phyloP scores from a whole-genome alignment of 352 stramenopile genomes.

The Pythium grandisporangium region DNA sequence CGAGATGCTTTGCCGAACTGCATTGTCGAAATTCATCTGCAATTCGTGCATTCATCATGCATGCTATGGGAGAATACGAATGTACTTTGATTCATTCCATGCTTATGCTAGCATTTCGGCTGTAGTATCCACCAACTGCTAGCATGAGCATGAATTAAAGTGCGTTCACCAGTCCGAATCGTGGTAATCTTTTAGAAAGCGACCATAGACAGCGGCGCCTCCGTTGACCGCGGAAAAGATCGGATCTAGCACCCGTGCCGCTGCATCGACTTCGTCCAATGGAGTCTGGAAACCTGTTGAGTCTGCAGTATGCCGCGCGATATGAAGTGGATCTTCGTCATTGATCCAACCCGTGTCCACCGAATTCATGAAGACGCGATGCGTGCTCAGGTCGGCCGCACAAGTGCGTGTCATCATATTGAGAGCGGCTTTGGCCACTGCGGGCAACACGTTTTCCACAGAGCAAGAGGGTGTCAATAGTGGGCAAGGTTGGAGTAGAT shows the following conservation, averaged over 20 bases:
- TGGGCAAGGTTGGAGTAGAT: no score
- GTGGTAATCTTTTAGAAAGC: conserved; percentile 75
- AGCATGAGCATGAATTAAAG: no score
- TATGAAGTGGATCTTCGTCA: conserved; percentile 92
- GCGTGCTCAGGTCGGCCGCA: conserved; percentile 81
- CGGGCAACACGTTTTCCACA: no score
- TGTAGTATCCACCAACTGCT: no score
- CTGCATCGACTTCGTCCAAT: conserved; percentile 94
- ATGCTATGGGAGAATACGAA: no score
- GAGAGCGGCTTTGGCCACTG: conserved; percentile 93
- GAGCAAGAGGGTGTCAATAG: no score
- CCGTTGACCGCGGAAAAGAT: conserved; percentile 75
- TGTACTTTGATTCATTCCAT: no score
- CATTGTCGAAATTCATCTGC: no score
- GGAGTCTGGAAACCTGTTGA: conserved; percentile 58
- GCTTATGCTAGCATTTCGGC: no score
- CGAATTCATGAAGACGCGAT: conserved; percentile 92
- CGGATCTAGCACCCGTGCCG: conserved; percentile 90
- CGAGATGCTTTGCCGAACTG: no score
- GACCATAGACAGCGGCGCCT: conserved; percentile 30
- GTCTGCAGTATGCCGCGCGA: conserved; percentile 80
- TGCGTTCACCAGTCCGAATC: conserved; percentile 72
- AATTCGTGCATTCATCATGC: no score
- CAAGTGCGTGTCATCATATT: conserved; percentile 95
- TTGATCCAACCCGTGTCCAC: conserved; percentile 97